These are phyloP conservation scores for Phytophthora crassamura DNA, from an alignment of 352 stramenopile species.

Conservation along the genomic window DNA sequence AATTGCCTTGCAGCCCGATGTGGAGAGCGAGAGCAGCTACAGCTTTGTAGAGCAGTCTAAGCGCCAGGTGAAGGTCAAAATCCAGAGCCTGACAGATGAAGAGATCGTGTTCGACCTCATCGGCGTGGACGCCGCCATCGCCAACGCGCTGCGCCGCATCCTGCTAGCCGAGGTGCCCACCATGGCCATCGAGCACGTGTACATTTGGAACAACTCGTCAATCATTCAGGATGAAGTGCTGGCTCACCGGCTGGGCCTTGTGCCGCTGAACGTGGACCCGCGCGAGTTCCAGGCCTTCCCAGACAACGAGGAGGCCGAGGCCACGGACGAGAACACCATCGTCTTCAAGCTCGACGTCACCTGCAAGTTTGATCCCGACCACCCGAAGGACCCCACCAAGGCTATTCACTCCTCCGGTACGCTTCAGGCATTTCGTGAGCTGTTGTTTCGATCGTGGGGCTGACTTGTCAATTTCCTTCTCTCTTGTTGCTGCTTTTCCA, in stretches of 20 bases:
- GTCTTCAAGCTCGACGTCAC: conserved; percentile 96
- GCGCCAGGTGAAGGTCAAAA: conserved; percentile 87
- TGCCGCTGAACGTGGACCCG: conserved; percentile 85
- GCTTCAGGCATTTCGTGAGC: conserved; percentile 7
- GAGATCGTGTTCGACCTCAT: conserved; percentile 94
- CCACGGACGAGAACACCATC: conserved; percentile 96
- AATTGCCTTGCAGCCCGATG: conserved; percentile 63
- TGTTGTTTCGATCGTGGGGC: background rate
- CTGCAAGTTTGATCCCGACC: conserved; percentile 77
- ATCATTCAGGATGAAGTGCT: conserved; percentile 95
- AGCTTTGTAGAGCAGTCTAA: conserved; percentile 86
- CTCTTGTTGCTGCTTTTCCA: conserved; percentile 1
- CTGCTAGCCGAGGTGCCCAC: conserved; percentile 92
- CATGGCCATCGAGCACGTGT: conserved; percentile 95
- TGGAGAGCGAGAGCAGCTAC: conserved; percentile 74
- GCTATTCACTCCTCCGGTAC: conserved; percentile 68
- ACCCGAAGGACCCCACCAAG: conserved; percentile 75
- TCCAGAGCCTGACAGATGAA: conserved; percentile 84
- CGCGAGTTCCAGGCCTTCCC: conserved; percentile 89
- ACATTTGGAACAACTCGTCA: conserved; percentile 95
- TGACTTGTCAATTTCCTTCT: conserved; percentile 12
- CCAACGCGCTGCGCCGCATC: conserved; percentile 93
- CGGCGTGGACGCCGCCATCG: conserved; percentile 91
- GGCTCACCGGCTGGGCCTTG: conserved; percentile 89
- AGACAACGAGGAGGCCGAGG: conserved; percentile 89